Evolutionary conservation across 2,329 filamentous ascomycete species (phyloP).

Genomic region (Calonectria crousiana): DNA sequence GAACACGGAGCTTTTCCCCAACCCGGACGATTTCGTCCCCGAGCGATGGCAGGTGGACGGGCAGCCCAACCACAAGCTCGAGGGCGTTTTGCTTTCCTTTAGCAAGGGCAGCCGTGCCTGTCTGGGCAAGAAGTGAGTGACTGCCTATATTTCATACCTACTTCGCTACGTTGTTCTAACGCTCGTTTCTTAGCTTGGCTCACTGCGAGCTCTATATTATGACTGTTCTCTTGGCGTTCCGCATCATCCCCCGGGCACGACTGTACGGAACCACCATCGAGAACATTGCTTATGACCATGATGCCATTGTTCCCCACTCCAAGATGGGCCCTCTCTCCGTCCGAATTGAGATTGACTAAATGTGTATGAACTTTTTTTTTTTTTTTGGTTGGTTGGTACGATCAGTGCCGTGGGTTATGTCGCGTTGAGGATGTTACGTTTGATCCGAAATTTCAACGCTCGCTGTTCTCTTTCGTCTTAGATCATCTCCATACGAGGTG

Average conservation of each 20-base stretch:
- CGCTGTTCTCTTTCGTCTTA: not conserved
- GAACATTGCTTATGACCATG: conserved; percentile 37
- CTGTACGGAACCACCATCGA: conserved; percentile 32
- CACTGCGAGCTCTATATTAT: conserved; percentile 39
- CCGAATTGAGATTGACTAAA: conserved; percentile 23
- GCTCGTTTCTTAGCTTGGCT: conserved; percentile 18
- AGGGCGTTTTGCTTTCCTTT: conserved; percentile 37
- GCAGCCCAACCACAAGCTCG: conserved; percentile 43
- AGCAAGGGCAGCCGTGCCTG: conserved; percentile 40
- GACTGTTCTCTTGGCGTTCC: conserved; percentile 27
- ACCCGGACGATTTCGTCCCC: conserved; percentile 49
- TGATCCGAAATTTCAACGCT: not conserved
- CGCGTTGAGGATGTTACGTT: not conserved
- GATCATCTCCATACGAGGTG: not conserved
- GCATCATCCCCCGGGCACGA: conserved; percentile 30
- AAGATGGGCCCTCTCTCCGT: conserved; percentile 35
- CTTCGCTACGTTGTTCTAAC: not conserved
- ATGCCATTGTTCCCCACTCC: conserved; percentile 35
- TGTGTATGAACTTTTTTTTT: not conserved
- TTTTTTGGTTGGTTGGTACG: not conserved
- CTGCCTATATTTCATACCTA: fast-evolving
- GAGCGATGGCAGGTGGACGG: conserved; percentile 43
- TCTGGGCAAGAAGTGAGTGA: conserved; percentile 38
- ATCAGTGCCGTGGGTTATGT: not conserved
- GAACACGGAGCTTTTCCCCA: conserved; percentile 47